Evolutionary conservation across 768 basidiomycete genomes (phyloP).

Genomic region (Calocera viscosa): DNA sequence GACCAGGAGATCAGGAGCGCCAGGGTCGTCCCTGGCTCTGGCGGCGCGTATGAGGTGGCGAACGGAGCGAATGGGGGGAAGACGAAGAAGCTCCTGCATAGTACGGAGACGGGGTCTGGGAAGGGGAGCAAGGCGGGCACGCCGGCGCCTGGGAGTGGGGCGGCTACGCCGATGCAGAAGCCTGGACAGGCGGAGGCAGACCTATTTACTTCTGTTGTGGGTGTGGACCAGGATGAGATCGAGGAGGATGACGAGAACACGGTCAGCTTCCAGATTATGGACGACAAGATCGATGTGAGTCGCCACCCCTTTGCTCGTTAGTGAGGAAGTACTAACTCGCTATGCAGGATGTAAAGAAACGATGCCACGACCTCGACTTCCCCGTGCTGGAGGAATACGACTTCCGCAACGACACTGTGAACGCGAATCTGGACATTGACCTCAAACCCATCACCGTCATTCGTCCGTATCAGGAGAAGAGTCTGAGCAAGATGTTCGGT

Average conservation of each 20-base stretch:
- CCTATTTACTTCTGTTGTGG: constrained; percentile 90
- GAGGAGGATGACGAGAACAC: constrained; percentile 97
- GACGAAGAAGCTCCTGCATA: constrained; percentile 44
- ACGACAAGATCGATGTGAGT: constrained; percentile 80
- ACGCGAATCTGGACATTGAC: constrained; percentile 95
- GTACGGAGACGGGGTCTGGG: not conserved
- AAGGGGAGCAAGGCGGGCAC: constrained; percentile 12
- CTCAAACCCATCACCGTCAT: constrained; percentile 96
- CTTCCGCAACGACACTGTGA: constrained; percentile 92
- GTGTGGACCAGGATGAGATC: constrained; percentile 91
- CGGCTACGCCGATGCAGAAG: constrained; percentile 1
- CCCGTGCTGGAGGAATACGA: constrained; percentile 99
- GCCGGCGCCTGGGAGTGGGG: not conserved
- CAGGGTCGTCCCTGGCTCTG: constrained; percentile 42
- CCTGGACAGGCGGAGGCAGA: constrained; percentile 47
- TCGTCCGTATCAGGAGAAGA: constrained; percentile 96
- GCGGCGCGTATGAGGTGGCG: constrained; percentile 31
- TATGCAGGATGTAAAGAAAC: constrained; percentile 78
- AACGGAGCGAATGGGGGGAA: constrained; percentile 37
- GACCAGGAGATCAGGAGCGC: constrained; percentile 78
- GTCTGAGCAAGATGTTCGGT: constrained; percentile 98
- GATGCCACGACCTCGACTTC: constrained; percentile 92
- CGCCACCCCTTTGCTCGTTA: constrained; percentile 5
- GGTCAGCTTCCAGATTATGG: constrained; percentile 92
- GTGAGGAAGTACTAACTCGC: constrained; percentile 4